These are phyloP conservation scores for Macrophomina tecta DNA, from an alignment of 2,329 filamentous ascomycete genomes.

Conservation along the genomic window DNA sequence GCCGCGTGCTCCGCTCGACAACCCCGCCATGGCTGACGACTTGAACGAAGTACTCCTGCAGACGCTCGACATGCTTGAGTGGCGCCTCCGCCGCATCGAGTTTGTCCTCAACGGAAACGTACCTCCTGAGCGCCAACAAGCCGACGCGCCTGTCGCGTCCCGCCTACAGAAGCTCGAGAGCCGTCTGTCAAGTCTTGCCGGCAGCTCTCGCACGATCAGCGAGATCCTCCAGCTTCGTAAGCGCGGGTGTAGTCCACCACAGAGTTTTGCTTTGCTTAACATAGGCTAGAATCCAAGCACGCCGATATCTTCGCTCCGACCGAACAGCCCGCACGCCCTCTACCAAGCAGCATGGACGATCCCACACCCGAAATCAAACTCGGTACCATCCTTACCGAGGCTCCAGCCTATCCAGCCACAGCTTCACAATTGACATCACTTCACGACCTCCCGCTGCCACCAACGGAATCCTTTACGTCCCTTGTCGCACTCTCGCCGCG, in stretches of 20 bases:
- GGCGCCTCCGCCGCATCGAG: constrained; percentile 51
- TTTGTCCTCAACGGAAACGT: constrained; percentile 49
- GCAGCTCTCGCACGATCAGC: constrained; percentile 46
- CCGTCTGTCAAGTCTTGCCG: constrained; percentile 46
- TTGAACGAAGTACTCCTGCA: constrained; percentile 48
- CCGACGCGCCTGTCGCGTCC: constrained; percentile 38
- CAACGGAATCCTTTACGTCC: constrained; percentile 53
- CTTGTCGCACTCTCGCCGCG: constrained; percentile 66
- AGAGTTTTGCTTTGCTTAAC: constrained; percentile 1
- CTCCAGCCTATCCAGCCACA: constrained; percentile 48
- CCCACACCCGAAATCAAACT: constrained; percentile 33
- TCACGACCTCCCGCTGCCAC: constrained; percentile 51
- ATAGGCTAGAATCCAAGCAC: constrained; percentile 45
- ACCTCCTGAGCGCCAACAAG: constrained; percentile 34
- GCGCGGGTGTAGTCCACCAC: background rate
- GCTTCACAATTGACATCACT: constrained; percentile 53
- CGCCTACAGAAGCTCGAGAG: constrained; percentile 47
- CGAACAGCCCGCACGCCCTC: constrained; percentile 13
- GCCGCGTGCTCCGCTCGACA: background rate
- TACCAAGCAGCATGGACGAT: constrained; percentile 18
- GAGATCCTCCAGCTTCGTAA: constrained; percentile 49
- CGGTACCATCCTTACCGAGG: constrained; percentile 52
- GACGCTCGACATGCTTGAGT: constrained; percentile 53
- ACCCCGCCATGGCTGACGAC: constrained; percentile 36
- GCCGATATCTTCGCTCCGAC: constrained; percentile 45